Evolutionary conservation across 116 monocot genomes (phyloP), one percentile per base, ranked within the genome.

Genomic region (Papilionanthe hybrid): DNA sequence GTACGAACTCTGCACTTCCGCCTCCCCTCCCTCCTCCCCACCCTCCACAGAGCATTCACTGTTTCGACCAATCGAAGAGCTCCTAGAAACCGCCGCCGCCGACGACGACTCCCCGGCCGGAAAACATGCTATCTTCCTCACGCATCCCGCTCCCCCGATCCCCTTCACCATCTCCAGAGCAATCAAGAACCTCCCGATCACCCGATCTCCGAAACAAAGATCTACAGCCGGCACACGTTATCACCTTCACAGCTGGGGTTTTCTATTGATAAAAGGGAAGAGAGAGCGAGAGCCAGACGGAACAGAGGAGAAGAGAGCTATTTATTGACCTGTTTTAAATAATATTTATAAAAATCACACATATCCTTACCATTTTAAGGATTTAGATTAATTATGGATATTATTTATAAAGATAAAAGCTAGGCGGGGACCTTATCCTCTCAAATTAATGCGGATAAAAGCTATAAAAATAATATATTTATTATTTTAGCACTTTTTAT

Each of bases 31-130:
- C 82, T 12, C 86, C 43, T 80, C 86, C 56, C 43, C 41, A 42
- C 68, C 79, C 25, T 22, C 79, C 63, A 44, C 65, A 55, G 78
- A 80, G 79, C 84, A 76, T 22, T 84, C 89, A 69, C 89, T 89
- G 77, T 91, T 85, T 82, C 89, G 66, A 44, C 93, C 89, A 30
- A 89, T 85, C 78, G 89, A 89, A 41, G 89, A 93, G 67, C 92
- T 92, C 60, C 86, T 77, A 6, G 83, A 80, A 79, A 49, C 77
- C 78, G 43, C 65, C 79, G 75, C 48, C 55, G 25, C 45, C 45
- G 45, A 72, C 81, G 79, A 29, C 41, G 79, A 9, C 22, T 57
- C 75, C 45, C 72, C 43, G 28, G 32, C 42, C 18, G 69, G 63
- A 41, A 81, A 63, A 55, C 75, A 81, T 30, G 73, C 13, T 81